Evolutionary conservation across 2,329 filamentous ascomycete genomes (phyloP).

Genomic region (Aspergillus phoenicis): DNA sequence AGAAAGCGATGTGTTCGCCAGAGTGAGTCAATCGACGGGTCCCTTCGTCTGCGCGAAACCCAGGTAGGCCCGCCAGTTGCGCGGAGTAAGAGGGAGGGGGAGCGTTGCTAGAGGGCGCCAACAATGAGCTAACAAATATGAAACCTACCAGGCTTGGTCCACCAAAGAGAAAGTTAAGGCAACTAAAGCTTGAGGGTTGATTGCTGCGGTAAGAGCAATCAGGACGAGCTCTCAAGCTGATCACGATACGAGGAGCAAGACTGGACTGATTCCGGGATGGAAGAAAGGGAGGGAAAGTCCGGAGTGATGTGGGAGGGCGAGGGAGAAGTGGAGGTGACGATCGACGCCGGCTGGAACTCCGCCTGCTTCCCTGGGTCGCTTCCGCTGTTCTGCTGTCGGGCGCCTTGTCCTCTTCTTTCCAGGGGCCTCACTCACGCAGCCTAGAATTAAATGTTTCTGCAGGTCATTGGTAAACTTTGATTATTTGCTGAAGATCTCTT

Average conservation of each 20-base stretch:
- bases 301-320: slow-evolving; percentile 4
- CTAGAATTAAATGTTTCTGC: background rate
- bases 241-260: background rate
- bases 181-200: background rate
- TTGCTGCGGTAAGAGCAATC: background rate
- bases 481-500: background rate
- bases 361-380: slow-evolving; percentile 11
- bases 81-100: slow-evolving; percentile 15
- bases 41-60: background rate
- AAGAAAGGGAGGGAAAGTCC: slow-evolving; percentile 6
- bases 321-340: slow-evolving; percentile 14
- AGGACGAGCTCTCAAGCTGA: background rate
- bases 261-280: background rate
- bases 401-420: background rate
- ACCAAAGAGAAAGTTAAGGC: background rate
- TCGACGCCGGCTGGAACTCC: slow-evolving; percentile 15
- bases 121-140: slow-evolving; percentile 15
- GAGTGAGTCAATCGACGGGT: background rate
- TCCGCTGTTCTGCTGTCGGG: slow-evolving; percentile 2
- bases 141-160: background rate
- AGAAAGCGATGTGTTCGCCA: background rate
- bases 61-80: slow-evolving; percentile 9
- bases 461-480: background rate
- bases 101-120: slow-evolving; percentile 14
- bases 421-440: background rate